Evolutionary conservation across 2,329 filamentous ascomycete genomes (phyloP), one percentile per base, ranked within the genome.

Genomic region (Dactylellina parvicollis): DNA sequence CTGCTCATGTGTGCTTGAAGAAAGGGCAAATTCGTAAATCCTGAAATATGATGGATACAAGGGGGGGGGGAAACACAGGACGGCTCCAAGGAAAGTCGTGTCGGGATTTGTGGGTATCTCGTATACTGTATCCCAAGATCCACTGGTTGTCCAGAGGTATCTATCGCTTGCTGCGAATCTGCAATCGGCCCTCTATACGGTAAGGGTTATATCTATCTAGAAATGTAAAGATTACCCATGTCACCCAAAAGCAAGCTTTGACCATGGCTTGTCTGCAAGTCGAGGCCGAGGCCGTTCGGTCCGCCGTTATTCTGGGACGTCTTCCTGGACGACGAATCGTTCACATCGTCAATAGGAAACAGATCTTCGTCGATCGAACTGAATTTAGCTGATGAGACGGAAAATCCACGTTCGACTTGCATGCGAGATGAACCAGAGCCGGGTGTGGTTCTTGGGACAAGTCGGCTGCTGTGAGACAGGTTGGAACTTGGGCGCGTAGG

Each of bases 211-310:
- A 57, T 62, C 47, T 65, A 65, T 18, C 61, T 57, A 34, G 52
- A 71, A 56, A 72, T 44, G 54, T 49, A 72, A 65, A 64, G 55
- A 40, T 72, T 65, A 52, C 14, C 52, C 67, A 72, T 72, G 4
- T 55, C 60, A 4, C 44, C 55, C 20, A 55, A 10, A 46, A 65
- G 59, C 67, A 72, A 40, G 22, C 67, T 42, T 52, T 65, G 42
- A 36, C 46, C 38, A 22, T 47, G 59, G n/a, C 34, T 18, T 44
- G 49, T 22, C 38, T 34, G 56, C 34, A 72, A 32, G 20, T 52
- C 67, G 5, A 72, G 59, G 4, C 67, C 67, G 16, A 71, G 54
- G 16, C 66, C 66, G 24, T 14, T 65, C 12, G 49, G 42, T 14
- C 54, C 44, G 40, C 26, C 47, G 26, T 42, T 50, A 14, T 44